Evolutionary conservation across 306 rosid species (phyloP).

Genomic region (Vigna hirtella): DNA sequence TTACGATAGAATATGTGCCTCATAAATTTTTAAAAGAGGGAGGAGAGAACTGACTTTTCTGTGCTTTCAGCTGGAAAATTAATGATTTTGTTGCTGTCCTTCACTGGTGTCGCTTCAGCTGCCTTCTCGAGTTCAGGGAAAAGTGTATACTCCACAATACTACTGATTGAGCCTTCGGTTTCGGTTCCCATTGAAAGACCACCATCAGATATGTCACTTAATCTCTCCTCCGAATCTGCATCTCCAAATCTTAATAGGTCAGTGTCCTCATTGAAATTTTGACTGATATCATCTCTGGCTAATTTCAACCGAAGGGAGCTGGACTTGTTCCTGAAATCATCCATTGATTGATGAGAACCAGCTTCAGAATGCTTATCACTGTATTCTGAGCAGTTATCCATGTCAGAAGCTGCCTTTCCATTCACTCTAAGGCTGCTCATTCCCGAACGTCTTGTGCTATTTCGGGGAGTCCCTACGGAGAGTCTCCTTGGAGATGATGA

Average conservation of each 20-base stretch:
- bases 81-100: conserved; percentile 38
- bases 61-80: conserved; percentile 48
- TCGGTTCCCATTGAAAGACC: conserved; percentile 99
- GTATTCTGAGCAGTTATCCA: conserved; percentile 77
- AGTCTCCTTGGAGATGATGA: conserved; percentile 79
- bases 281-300: conserved; percentile 52
- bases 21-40: background rate
- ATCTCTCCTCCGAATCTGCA: conserved; percentile 92
- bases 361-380: conserved; percentile 85
- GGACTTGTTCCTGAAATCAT: conserved; percentile 68
- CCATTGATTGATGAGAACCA: conserved; percentile 78
- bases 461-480: conserved; percentile 62
- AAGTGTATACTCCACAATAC: conserved; percentile 92
- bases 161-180: conserved; percentile 90
- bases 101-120: conserved; percentile 50
- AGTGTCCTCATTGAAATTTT: conserved; percentile 68
- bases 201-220: conserved; percentile 98
- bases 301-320: conserved; percentile 51
- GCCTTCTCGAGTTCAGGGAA: conserved; percentile 84
- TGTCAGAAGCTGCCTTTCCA: conserved; percentile 64
- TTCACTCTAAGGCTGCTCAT: conserved; percentile 48
- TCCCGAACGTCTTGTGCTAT: conserved; percentile 52
- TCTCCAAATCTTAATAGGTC: conserved; percentile 90
- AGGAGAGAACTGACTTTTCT: conserved; percentile 59
- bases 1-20: conserved; percentile 5